Percentiles rank a stretch among this genome's conserved stretches.
These are phyloP conservation scores for Gossypium thurberi DNA, from an alignment of 345 rosid genomes.

Conservation along the genomic window DNA sequence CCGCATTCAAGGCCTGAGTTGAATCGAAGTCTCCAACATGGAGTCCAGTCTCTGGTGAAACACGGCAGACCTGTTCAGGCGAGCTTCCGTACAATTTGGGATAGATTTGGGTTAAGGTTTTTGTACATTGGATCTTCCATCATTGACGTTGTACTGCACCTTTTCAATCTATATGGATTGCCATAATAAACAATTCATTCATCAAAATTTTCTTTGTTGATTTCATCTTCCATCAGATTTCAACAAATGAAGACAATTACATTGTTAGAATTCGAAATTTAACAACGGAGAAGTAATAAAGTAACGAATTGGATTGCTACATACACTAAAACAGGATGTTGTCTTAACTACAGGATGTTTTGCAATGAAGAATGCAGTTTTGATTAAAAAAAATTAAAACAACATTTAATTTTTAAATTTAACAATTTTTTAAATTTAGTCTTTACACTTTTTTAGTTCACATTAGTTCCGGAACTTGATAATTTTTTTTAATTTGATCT, in stretches of 20 bases:
- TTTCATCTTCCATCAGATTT: neutral
- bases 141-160: neutral
- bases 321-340: too few species aligned
- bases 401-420: too few species aligned
- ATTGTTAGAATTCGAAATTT: too few species aligned
- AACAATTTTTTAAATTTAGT: too few species aligned
- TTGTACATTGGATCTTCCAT: neutral
- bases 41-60: neutral
- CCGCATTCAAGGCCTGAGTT: neutral
- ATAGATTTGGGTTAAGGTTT: neutral
- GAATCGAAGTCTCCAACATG: neutral
- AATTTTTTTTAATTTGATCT: too few species aligned
- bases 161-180: neutral
- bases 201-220: neutral
- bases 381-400: too few species aligned
- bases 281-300: too few species aligned
- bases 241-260: neutral
- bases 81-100: neutral
- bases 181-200: neutral
- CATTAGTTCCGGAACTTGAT: too few species aligned
- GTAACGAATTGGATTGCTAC: too few species aligned
- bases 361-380: too few species aligned
- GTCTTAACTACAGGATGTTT: too few species aligned
- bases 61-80: neutral
- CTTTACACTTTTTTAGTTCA: too few species aligned